Base-by-base conservation (phyloP, 345 rosid species). In the Rhodomyrtus tomentosa region DNA sequence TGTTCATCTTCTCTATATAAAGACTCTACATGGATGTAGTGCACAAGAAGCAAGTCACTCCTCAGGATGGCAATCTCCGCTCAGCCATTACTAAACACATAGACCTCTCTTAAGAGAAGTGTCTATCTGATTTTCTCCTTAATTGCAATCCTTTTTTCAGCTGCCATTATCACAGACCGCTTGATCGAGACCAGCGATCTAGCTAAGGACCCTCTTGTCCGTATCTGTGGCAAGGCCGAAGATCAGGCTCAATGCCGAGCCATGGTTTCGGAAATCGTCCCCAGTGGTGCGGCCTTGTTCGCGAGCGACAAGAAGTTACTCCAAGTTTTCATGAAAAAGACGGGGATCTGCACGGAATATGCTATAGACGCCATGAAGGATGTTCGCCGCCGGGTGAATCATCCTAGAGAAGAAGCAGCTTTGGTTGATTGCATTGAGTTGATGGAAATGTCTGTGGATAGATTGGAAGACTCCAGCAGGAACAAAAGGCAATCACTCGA, bases 381-480 rank as follows among this genome's bases (percentile, higher is more conserved):
- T 36, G 74, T 85, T 49, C 84, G 53, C 84, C 45, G 10, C 49
- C 81, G 84, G 81, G 86, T 89, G 81, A 92, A 92, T 73, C 84
- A 86, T 80, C 90, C 86, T 4, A 82, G 86, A 80, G 91, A 91
- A 48, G 85, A 89, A 83, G 91, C 85, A 6, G 89, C 87, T 38
- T 59, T 95, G 68, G 68, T 55, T 10, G 96, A 95, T 80, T 93
- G 95, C 72, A 54, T 86, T 80, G 92, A 90, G 86, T 85, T 95
- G 89, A 88, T 94, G 95, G 96, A 93, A 29, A 82, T 85, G 72
- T 93, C 98, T 40, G 55, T 83, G 73, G 92, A 91, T 16, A 89
- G 95, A 84, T 87, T 90, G 85, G 79, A 80, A 38, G 92, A 89
- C 83, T 92, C 95, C 40, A 83, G 83, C 62, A 85, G 85, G 82